phyloP scores from a whole-genome alignment of 2,329 filamentous ascomycete species.

The Paracamarosporium sp. region DNA sequence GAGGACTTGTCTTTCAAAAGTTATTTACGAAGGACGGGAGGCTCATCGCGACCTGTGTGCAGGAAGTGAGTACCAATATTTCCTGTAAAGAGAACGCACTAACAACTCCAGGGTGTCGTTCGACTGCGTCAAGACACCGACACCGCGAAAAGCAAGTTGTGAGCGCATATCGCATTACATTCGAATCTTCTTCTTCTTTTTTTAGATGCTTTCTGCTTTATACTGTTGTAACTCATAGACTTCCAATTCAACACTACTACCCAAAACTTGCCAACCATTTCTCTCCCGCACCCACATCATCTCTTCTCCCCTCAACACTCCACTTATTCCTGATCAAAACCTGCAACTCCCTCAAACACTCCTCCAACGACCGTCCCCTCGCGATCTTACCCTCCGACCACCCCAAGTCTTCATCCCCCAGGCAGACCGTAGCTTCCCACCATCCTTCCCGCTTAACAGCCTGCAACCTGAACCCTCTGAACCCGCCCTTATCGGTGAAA shows the following conservation, averaged over 20 bases:
- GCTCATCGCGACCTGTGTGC: conserved; percentile 78
- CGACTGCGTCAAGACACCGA: conserved; percentile 20
- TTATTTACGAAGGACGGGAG: conserved; percentile 75
- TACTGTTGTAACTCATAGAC: neutral
- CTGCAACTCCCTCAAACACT: neutral
- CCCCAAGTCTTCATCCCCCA: neutral
- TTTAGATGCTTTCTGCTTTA: neutral
- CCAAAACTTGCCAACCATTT: neutral
- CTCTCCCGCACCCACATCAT: neutral
- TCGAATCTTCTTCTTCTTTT: neutral
- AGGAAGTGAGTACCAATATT: conserved; percentile 64
- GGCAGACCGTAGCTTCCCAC: conserved; percentile 2
- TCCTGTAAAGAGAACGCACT: neutral
- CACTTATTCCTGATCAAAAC: neutral
- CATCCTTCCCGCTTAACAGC: neutral
- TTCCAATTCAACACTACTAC: neutral
- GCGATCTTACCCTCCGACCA: neutral
- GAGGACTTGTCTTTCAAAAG: conserved; percentile 77
- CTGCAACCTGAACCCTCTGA: neutral
- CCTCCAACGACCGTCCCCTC: neutral
- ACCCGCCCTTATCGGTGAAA: neutral
- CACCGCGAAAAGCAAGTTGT: conserved; percentile 20
- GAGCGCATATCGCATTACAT: neutral
- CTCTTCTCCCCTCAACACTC: neutral
- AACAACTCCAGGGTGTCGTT: conserved; percentile 19